Evolutionary conservation across 495 filamentous ascomycete genomes (phyloP), one percentile per base, ranked within the genome.

Genomic region (Venustampulla echinocandica): DNA sequence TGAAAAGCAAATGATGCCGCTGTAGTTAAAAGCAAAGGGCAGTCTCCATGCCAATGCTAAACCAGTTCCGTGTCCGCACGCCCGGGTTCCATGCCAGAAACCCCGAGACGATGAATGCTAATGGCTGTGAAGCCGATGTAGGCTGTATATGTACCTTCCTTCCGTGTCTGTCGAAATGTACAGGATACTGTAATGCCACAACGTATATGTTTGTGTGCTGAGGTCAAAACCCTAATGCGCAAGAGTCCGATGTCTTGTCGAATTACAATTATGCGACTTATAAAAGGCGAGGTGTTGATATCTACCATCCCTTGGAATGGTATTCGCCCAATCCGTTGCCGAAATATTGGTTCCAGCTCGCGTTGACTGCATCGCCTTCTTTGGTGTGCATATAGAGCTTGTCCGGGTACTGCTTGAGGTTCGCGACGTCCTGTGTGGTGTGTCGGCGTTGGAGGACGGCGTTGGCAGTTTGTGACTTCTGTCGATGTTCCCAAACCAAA

Each of bases 391-490:
- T 69, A 57, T 64, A 69, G 3, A 66, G 60, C 52, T 52, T 61
- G 52, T 76, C 74, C 0, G 87, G 88, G 51, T 84, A 87, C 47
- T 89, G 79, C 59, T 84, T 77, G 7, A 94, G 71, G 59, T 89
- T 87, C 36, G 84, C 83, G 45, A 94, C 74, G 54, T 94, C 87
- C 50, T 92, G 85, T 9, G 92, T 81, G 4, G 92, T 97, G 61
- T 96, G 92, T 50, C 87, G 72, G 28, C 93, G 79, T 69, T 96
- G 94, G 49, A 95, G 69, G 46, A 90, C 87, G 4, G 90, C 89
- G 49, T 84, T 85, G 45, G 84, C 83, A 3, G 88, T 94, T 23
- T 84, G 81, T 47, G 85, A 86, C 76, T 90, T 94, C 70, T 90
- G 85, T 56, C 90, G 84, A 19, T 86, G 83, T 56, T 90, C 85